A percentile compares a stretch with the other conserved stretches of the same genome.
Evolutionary conservation across 2,329 filamentous ascomycete species (phyloP).

Genomic region (Coniochaeta hoffmannii): DNA sequence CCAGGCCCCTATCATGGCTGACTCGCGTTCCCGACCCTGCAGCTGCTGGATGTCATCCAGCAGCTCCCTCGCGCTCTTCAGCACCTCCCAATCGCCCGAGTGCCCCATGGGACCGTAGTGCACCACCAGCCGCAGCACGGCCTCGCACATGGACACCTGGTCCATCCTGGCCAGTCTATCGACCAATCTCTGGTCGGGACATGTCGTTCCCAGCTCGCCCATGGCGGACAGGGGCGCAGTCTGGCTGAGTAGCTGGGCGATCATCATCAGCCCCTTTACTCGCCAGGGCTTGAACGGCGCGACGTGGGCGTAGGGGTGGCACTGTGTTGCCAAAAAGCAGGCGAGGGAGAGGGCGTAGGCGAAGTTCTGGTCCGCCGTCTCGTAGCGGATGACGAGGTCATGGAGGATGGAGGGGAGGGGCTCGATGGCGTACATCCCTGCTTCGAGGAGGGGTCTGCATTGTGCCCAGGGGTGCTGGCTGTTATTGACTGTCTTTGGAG

Average conservation of each 20-base stretch:
- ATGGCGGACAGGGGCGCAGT: conserved; percentile 32
- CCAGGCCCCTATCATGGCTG: conserved; percentile 36
- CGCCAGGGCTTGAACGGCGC: conserved; percentile 43
- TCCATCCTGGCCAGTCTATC: conserved; percentile 34
- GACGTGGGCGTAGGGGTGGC: conserved; percentile 42
- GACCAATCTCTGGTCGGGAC: conserved; percentile 18
- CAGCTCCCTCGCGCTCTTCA: conserved; percentile 35
- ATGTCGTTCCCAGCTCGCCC: conserved; percentile 17
- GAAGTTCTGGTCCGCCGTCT: conserved; percentile 32
- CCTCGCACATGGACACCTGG: conserved; percentile 45
- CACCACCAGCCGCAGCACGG: conserved; percentile 40
- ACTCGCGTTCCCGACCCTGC: conserved; percentile 35
- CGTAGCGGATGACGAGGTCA: conserved; percentile 37
- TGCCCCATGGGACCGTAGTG: conserved; percentile 33
- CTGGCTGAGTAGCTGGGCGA: conserved; percentile 45
- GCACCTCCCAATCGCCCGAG: conserved; percentile 37
- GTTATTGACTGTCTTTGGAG: conserved; percentile 11
- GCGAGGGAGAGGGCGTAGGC: conserved; percentile 36
- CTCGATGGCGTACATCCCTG: conserved; percentile 37
- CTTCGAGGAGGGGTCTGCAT: conserved; percentile 9
- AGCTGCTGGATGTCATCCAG: conserved; percentile 41
- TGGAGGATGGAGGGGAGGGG: conserved; percentile 37
- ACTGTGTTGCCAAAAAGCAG: conserved; percentile 38
- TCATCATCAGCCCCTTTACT: conserved; percentile 41
- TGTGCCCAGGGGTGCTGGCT: conserved; percentile 18